These are phyloP conservation scores for Cryomyces antarcticus DNA, from an alignment of 495 filamentous ascomycete species.

Conservation along the genomic window DNA sequence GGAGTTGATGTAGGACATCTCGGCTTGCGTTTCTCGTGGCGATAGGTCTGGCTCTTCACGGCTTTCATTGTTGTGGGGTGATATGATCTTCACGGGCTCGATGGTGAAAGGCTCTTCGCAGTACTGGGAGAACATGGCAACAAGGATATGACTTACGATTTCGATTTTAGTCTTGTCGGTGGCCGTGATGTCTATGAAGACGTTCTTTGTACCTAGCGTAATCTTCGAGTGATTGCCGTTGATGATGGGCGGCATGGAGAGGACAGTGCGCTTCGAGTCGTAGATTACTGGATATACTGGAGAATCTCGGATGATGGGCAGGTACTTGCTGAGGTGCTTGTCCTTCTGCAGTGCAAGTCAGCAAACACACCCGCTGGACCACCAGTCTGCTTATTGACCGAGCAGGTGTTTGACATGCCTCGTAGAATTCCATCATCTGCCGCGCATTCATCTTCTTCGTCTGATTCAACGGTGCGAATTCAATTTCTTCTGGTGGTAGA, in stretches of 20 bases:
- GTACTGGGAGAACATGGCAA: constrained; percentile 94
- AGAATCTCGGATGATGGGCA: constrained; percentile 84
- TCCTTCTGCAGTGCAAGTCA: constrained; percentile 36
- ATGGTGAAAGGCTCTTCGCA: constrained; percentile 74
- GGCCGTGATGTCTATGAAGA: constrained; percentile 96
- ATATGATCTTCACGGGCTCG: constrained; percentile 80
- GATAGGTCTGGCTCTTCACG: constrained; percentile 61
- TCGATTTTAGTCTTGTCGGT: constrained; percentile 92
- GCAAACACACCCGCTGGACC: neutral
- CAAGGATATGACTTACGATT: constrained; percentile 83
- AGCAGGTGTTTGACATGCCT: constrained; percentile 23
- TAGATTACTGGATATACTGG: constrained; percentile 94
- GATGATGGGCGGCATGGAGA: constrained; percentile 92
- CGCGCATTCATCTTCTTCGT: constrained; percentile 66
- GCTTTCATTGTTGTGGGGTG: constrained; percentile 70
- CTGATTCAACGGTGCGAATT: constrained; percentile 81
- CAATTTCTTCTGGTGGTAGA: constrained; percentile 74
- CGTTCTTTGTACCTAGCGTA: constrained; percentile 64
- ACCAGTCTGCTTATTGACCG: neutral
- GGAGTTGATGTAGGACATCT: constrained; percentile 78
- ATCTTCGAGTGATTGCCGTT: constrained; percentile 96
- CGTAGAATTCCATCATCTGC: constrained; percentile 87
- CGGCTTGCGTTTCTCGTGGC: constrained; percentile 55
- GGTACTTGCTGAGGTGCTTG: constrained; percentile 57
- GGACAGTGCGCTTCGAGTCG: constrained; percentile 70